Evolutionary conservation across 208 protist genomes (phyloP), one percentile per base, ranked within the genome.

Genomic region (Trypanosoma vivax): DNA sequence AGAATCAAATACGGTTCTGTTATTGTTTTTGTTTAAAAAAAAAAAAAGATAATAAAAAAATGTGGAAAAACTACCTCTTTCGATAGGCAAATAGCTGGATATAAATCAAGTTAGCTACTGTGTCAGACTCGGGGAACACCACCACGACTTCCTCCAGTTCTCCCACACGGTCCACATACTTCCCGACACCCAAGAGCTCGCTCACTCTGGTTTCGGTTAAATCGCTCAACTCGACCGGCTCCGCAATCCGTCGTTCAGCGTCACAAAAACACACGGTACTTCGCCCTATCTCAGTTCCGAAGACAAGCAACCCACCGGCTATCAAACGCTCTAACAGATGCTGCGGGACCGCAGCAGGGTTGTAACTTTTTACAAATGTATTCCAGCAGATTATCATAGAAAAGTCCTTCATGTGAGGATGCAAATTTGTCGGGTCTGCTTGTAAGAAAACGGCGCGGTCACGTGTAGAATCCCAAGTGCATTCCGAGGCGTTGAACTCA

Each of bases 311-410:
- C 24, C 83, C 84, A 21, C 84, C 84, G 19, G 42, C 57, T 24
- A 69, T 45, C 16, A 92, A 46, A 47, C 84, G 76, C 23, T 52
- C 55, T 18, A 90, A 63, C 39, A 95, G 43, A 57, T 92, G 83
- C 0, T 62, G 49, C n/a, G 83, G 84, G 47, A 92, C 76, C 13
- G 60, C 65, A 18, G 65, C 74, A 21, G 88, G 88, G 19, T 73
- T 73, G 48, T 81, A 90, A 58, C 81, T 86, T 45, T 78, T 78
- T 67, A 91, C 88, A 21, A 95, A 65, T 30, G 79, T 80, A 57
- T 95, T 91, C 79, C 84, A 92, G 70, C 83, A 90, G 34, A 91
- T 58, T 38, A 95, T 81, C 24, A 95, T 58, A 11, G 79, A 78
- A 50, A 90, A 88, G 31, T 75, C 27, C 23, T 74, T 71, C 49